These are phyloP conservation scores for Poteriospumella lacustris DNA, from an alignment of 108 stramenopile species.

Conservation along the genomic window DNA sequence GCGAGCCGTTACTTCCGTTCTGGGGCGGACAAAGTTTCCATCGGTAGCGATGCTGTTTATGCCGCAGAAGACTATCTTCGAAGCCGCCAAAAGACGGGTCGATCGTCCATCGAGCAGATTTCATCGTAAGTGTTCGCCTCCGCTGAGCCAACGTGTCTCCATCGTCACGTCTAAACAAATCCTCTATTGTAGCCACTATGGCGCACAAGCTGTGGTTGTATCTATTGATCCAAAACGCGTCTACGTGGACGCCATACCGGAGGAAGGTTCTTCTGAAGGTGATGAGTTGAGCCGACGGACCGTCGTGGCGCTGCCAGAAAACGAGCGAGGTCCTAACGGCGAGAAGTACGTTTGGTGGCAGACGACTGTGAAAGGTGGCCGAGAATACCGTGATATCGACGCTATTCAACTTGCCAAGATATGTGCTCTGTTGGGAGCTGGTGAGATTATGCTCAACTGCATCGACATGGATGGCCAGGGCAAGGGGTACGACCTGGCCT, in stretches of 20 bases:
- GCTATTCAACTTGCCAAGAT: slow-evolving; percentile 79
- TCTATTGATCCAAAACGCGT: slow-evolving; percentile 94
- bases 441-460: slow-evolving; percentile 96
- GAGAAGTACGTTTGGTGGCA: slow-evolving; percentile 90
- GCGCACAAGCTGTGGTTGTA: slow-evolving; percentile 94
- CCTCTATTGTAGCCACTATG: slow-evolving; percentile 55
- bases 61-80: slow-evolving; percentile 72
- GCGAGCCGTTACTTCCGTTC: slow-evolving; percentile 93
- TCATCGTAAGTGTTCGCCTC: neutral
- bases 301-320: slow-evolving; percentile 21
- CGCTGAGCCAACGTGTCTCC: neutral
- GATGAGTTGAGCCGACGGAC: slow-evolving; percentile 6
- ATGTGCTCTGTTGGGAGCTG: slow-evolving; percentile 80
- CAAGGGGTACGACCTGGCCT: slow-evolving; percentile 81
- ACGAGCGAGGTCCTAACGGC: slow-evolving; percentile 65
- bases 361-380: slow-evolving; percentile 91
- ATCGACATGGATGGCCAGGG: slow-evolving; percentile 98
- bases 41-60: slow-evolving; percentile 88
- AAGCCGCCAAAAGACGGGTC: slow-evolving; percentile 22
- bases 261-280: neutral
- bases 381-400: slow-evolving; percentile 81
- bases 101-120: slow-evolving; percentile 1
- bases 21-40: slow-evolving; percentile 94
- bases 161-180: neutral
- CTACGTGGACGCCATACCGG: slow-evolving; percentile 58